Percentiles rank a stretch among this genome's conserved stretches.
These are phyloP conservation scores for Balansia obtecta DNA, from an alignment of 2,329 filamentous ascomycete genomes.

Conservation along the genomic window DNA sequence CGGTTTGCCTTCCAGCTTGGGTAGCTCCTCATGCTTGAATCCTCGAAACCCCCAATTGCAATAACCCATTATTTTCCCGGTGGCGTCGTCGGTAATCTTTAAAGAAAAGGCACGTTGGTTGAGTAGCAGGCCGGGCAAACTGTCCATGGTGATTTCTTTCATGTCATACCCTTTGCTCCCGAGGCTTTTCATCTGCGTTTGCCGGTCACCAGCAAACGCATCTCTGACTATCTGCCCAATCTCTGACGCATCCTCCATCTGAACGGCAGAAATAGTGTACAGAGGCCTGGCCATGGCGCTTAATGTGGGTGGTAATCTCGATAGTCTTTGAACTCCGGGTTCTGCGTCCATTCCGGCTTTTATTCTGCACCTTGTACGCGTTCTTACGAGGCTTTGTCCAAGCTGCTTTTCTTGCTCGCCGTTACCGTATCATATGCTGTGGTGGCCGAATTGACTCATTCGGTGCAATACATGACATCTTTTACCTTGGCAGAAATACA, in stretches of 20 bases:
- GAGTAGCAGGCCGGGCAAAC: conserved; percentile 13
- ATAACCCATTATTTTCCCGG: conserved; percentile 17
- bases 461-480: neutral
- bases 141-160: conserved; percentile 13
- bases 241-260: conserved; percentile 16
- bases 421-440: neutral
- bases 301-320: neutral
- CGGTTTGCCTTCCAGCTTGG: conserved; percentile 9
- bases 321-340: too few species aligned
- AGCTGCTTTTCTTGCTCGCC: too few species aligned
- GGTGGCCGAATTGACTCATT: conserved; percentile 2
- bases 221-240: conserved; percentile 16
- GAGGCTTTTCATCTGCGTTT: conserved; percentile 24
- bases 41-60: conserved; percentile 21
- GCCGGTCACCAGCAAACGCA: conserved; percentile 20
- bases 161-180: conserved; percentile 17
- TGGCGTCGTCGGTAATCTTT: conserved; percentile 20
- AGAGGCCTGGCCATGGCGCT: conserved; percentile 10
- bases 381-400: too few species aligned
- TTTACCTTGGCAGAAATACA: neutral
- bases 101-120: conserved; percentile 15
- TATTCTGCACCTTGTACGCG: neutral
- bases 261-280: conserved; percentile 12
- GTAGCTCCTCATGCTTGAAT: conserved; percentile 14
- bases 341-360: neutral